These are phyloP conservation scores for Anthracocystis setariae DNA, from an alignment of 1,284 basidiomycete species.

Conservation along the genomic window DNA sequence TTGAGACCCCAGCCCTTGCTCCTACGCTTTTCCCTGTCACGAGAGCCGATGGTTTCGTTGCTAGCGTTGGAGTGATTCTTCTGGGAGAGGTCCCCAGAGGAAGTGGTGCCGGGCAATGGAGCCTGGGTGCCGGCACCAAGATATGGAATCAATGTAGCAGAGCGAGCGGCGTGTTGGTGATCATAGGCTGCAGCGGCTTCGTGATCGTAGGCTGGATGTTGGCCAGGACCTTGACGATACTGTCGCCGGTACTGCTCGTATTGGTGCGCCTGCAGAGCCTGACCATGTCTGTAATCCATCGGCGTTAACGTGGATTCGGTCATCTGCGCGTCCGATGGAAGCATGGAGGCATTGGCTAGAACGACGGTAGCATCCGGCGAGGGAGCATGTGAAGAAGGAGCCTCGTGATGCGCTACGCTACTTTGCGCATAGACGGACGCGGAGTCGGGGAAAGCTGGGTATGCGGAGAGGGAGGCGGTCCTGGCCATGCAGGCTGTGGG, in stretches of 20 bases:
- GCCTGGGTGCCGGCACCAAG: conserved; percentile 7
- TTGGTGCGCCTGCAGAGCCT: conserved; percentile 37
- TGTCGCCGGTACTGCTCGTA: conserved; percentile 45
- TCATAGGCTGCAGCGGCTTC: conserved; percentile 28
- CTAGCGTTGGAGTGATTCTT: conserved; percentile 45
- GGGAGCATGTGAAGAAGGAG: conserved; percentile 15
- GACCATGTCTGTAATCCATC: conserved; percentile 17
- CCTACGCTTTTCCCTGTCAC: conserved; percentile 40
- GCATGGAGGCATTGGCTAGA: conserved; percentile 21
- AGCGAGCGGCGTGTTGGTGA: conserved; percentile 16
- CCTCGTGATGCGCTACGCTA: conserved; percentile 41
- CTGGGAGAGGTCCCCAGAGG: conserved; percentile 42
- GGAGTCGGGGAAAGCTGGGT: conserved; percentile 59
- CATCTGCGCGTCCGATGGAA: conserved; percentile 24
- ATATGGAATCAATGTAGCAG: conserved; percentile 17
- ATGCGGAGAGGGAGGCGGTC: conserved; percentile 43
- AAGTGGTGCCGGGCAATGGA: conserved; percentile 16
- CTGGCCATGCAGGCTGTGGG: conserved; percentile 16
- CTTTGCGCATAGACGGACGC: conserved; percentile 50
- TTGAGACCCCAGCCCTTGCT: conserved; percentile 56
- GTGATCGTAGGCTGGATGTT: conserved; percentile 31
- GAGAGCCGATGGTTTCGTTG: conserved; percentile 50
- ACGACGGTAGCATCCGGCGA: conserved; percentile 28
- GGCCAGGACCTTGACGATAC: conserved; percentile 21
- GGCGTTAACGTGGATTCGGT: conserved; percentile 34